Evolutionary conservation across 139 green algal genomes (phyloP), one percentile per base, ranked within the genome.

Genomic region (Chlamydomonas sp.): DNA sequence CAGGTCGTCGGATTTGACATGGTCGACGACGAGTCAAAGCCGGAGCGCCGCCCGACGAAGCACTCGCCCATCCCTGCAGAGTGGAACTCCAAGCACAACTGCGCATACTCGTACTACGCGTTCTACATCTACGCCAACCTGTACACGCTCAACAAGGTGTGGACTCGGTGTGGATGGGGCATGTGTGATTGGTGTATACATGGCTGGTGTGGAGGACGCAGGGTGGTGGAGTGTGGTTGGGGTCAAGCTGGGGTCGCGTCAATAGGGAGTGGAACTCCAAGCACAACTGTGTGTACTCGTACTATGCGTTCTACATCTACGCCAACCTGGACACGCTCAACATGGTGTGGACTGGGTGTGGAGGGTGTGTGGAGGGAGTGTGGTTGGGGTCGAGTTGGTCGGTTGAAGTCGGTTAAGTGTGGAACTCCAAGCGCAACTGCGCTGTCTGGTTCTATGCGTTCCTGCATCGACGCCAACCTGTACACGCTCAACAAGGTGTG

Each of bases 61-160:
- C 88, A 97, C 84, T 93, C 93, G 85, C 86, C 85, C 10, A 76
- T 79, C 8, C 91, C 94, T 0, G 20, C 39, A 24, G 77, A 92
- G 59, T 96, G 90, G 90, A 83, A 86, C 76, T 84, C 78, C 74
- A 85, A 88, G 73, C 82, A 92, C 83, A 94, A 96, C 74, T 90
- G 90, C 50, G 88, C 95, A 2, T 98, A 95, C 81, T 80, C 84
- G 37, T 99, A 99, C 84, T 99, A 97, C 71, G 83, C 88, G 20
- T 99, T 97, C 87, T 98, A 99, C 83, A 86, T 93, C 69, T 97
- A 97, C 70, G 93, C 92, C 62, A 99, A 99, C 86, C 88, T 99
- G 37, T 91, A 86, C 72, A 79, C 75, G 35, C 81, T 97, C 22
- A 97, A 97, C 84, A 89, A 90, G 76, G 79, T 97, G 39, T 60